Conservation (phyloP, 495 filamentous ascomycete species). For the Penicillium argentinense region DNA sequence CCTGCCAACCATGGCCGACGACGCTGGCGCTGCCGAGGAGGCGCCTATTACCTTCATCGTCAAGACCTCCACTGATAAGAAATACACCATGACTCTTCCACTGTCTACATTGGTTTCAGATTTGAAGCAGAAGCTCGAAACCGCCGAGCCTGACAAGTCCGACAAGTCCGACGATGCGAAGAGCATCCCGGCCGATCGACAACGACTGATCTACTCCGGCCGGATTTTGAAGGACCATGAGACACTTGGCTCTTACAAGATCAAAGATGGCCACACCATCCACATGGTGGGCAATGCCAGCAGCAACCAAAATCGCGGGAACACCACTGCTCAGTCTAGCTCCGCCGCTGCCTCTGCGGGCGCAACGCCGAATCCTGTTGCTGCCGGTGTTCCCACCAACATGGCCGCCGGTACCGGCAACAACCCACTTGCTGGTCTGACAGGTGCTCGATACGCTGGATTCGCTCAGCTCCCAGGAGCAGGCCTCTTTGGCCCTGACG, state of each 20-base stretch:
- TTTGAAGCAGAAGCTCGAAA: constrained; percentile 77
- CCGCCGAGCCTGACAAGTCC: neutral
- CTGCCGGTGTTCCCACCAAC: constrained; percentile 74
- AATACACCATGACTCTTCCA: constrained; percentile 76
- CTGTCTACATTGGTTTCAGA: constrained; percentile 76
- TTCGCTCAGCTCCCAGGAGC: constrained; percentile 84
- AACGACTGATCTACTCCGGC: constrained; percentile 96
- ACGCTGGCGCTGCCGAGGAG: constrained; percentile 44
- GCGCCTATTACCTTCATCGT: constrained; percentile 85
- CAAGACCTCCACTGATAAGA: constrained; percentile 84
- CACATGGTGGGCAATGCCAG: constrained; percentile 94
- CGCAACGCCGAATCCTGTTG: constrained; percentile 50
- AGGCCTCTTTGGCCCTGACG: constrained; percentile 93
- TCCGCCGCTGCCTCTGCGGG: constrained; percentile 50
- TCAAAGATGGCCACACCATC: constrained; percentile 93
- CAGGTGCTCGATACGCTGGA: constrained; percentile 91
- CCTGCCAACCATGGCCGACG: constrained; percentile 44
- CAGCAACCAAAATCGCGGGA: constrained; percentile 72
- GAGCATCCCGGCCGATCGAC: constrained; percentile 71
- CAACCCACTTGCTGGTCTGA: constrained; percentile 86
- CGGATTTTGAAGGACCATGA: constrained; percentile 94
- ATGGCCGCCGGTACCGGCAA: constrained; percentile 90
- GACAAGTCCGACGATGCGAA: constrained; percentile 68
- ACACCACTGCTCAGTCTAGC: constrained; percentile 50
- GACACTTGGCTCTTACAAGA: constrained; percentile 80